A percentile compares a stretch with the other conserved stretches of the same genome.
These are phyloP conservation scores for Aschersonia sp. DNA, from an alignment of 2,329 filamentous ascomycete species.

Conservation along the genomic window DNA sequence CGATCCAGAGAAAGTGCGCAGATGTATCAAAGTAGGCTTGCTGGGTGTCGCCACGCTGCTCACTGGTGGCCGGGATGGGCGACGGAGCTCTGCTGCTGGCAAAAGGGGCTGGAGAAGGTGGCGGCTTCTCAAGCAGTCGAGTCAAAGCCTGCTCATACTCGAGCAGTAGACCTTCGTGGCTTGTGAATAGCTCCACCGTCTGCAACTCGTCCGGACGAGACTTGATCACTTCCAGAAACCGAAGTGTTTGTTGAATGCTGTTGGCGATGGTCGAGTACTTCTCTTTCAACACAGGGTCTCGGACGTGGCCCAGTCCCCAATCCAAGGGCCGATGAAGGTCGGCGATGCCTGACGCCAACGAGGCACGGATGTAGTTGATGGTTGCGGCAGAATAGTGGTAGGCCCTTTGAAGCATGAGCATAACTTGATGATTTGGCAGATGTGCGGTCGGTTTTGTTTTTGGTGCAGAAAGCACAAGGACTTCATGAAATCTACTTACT, in stretches of 20 bases:
- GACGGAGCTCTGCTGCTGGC: conserved; percentile 23
- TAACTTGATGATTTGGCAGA: background rate
- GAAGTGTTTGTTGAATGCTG: conserved; percentile 79
- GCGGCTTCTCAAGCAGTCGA: conserved; percentile 54
- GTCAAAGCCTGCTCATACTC: conserved; percentile 91
- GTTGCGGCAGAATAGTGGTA: conserved; percentile 96
- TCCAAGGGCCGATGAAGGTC: conserved; percentile 88
- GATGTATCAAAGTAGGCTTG: conserved; percentile 85
- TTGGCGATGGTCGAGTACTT: conserved; percentile 78
- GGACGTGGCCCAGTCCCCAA: conserved; percentile 88
- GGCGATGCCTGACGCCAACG: conserved; percentile 76
- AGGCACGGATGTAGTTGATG: conserved; percentile 79
- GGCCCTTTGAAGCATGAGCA: conserved; percentile 35
- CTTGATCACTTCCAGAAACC: conserved; percentile 89
- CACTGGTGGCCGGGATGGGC: conserved; percentile 16
- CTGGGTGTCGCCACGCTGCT: background rate
- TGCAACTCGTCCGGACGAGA: conserved; percentile 73
- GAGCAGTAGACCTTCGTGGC: conserved; percentile 83
- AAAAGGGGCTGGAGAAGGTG: conserved; percentile 8
- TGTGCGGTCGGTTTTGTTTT: background rate
- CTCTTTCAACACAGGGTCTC: conserved; percentile 65
- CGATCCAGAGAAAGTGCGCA: conserved; percentile 96
- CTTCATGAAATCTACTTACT: conserved; percentile 23
- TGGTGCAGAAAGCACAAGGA: background rate
- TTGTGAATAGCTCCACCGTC: conserved; percentile 89